phyloP scores from a whole-genome alignment of 2,329 filamentous ascomycete genomes.

The Colletotrichum eremochloae region DNA sequence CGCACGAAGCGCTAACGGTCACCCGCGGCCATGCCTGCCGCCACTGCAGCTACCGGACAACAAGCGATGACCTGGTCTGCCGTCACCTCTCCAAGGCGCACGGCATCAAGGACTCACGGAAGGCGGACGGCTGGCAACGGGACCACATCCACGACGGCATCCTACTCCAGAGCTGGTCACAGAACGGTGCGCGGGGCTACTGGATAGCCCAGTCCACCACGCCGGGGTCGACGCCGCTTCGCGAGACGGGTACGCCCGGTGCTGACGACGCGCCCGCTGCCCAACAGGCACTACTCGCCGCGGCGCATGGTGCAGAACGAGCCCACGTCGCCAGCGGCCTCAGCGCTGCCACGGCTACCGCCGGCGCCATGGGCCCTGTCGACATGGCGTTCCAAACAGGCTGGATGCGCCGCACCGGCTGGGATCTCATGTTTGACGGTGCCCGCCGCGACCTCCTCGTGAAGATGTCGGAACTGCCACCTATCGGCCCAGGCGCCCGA shows the following conservation, averaged over 20 bases:
- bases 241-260: neutral
- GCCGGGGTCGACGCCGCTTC: neutral
- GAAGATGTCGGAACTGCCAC: conserved; percentile 7
- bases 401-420: conserved; percentile 16
- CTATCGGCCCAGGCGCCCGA: neutral
- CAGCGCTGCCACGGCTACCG: neutral
- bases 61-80: neutral
- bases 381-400: conserved; percentile 2
- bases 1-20: neutral
- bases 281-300: conserved; percentile 11
- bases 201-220: neutral
- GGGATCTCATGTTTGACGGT: conserved; percentile 8
- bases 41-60: neutral
- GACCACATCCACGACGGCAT: neutral
- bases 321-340: neutral
- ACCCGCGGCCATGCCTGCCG: neutral
- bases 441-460: conserved; percentile 2
- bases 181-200: conserved; percentile 3
- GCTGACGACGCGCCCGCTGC: neutral
- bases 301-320: conserved; percentile 4
- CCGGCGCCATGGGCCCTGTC: neutral
- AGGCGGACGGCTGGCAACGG: neutral
- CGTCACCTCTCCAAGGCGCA: neutral
- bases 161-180: conserved; percentile 8
- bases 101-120: neutral